These are phyloP conservation scores for Monilinia polystroma DNA, from an alignment of 2,329 filamentous ascomycete genomes.

Conservation along the genomic window DNA sequence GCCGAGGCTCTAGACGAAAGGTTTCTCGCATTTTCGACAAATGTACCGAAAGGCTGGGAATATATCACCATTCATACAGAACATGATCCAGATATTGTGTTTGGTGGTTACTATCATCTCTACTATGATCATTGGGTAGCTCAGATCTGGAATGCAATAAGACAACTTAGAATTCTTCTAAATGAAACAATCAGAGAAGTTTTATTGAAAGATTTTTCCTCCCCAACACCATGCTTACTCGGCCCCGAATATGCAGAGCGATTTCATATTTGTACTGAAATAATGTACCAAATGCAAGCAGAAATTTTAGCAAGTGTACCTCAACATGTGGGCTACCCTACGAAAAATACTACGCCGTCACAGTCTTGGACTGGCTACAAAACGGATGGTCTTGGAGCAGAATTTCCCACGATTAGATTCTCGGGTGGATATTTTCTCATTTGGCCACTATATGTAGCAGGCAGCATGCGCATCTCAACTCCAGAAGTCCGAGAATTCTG, in stretches of 20 bases:
- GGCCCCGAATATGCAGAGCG: slow-evolving; percentile 24
- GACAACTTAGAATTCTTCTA: slow-evolving; percentile 33
- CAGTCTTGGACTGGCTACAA: background rate
- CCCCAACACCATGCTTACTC: slow-evolving; percentile 24
- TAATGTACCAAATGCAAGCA: slow-evolving; percentile 29
- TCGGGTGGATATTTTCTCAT: slow-evolving; percentile 34
- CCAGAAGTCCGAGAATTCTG: slow-evolving; percentile 28
- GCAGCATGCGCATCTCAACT: slow-evolving; percentile 27
- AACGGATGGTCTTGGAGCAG: background rate
- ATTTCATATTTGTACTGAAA: slow-evolving; percentile 20
- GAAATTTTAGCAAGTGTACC: slow-evolving; percentile 37
- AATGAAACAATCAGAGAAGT: slow-evolving; percentile 33
- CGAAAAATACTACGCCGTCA: background rate
- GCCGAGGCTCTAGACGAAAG: slow-evolving; percentile 33
- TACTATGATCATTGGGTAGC: slow-evolving; percentile 36
- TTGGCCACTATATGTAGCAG: slow-evolving; percentile 38
- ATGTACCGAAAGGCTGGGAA: slow-evolving; percentile 29
- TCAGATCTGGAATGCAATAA: slow-evolving; percentile 36
- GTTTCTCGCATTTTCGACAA: slow-evolving; percentile 27
- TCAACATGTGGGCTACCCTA: slow-evolving; percentile 27
- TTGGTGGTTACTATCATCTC: slow-evolving; percentile 35
- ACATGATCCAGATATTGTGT: slow-evolving; percentile 32
- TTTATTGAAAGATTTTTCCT: slow-evolving; percentile 24
- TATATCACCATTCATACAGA: slow-evolving; percentile 33
- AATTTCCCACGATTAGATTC: slow-evolving; percentile 22